Base-by-base conservation (phyloP, 345 rosid species). In the Erucastrum elatum region DNA sequence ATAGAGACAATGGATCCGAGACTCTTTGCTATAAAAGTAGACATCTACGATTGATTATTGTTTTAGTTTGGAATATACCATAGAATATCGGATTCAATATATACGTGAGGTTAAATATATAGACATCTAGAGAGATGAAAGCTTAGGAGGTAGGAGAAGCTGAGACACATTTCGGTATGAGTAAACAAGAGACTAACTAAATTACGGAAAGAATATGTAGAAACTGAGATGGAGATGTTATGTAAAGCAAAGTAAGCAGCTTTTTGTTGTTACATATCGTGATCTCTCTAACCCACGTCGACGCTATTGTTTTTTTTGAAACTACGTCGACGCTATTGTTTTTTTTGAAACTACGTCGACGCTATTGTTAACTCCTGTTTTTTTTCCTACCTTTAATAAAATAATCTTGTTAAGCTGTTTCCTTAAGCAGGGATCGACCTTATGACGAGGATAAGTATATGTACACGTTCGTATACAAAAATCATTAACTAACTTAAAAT, bases 101-200 rank as follows among this genome's bases (percentile, higher is more conserved):
- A 41, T 34, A 63, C 62, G n/a, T 51, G 7, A 46, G 29, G 41
- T 12, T 21, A 27, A 68, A 49, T 61, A 62, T 6, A 26, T n/a
- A 31, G 2, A 78, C 13, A 58, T 6, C 11, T 64, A 61, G 26
- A 79, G 27, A 12, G 12, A 49, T 49, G 75, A 68, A 80, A 68
- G 21, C 78, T 73, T 79, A 64, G 51, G 61, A 53, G 79, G 41
- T 27, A 37, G 78, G 82, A 73, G 75, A 79, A 79, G 82, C 31
- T 55, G 68, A 63, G 71, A 72, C 61, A 66, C 74, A 66, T 58
- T 59, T 12, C 53, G 0, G 71, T 60, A 73, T 44, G 70, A 68
- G 78, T 67, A 74, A 68, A 67, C 70, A 72, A 66, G 30, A 60
- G 12, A 67, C 37, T 59, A 60, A 58, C 56, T 46, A 41, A 72